A percentile compares a stretch with the other conserved stretches of the same genome.
Evolutionary conservation across 441 rosid genomes (phyloP).

Genomic region (Populus trichocarpa): DNA sequence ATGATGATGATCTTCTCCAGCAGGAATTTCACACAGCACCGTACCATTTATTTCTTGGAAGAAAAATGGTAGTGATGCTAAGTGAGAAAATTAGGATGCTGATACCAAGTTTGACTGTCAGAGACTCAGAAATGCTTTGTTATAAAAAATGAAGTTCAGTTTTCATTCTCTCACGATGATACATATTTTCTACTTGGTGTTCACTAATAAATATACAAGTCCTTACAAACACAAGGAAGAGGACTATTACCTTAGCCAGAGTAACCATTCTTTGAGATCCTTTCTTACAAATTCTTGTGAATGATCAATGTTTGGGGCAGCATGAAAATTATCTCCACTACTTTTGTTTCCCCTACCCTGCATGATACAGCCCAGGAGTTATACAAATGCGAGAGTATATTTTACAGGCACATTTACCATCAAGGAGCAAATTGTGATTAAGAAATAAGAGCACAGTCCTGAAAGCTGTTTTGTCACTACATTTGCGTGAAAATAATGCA

Average conservation of each 20-base stretch:
- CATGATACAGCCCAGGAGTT: slow-evolving; percentile 19
- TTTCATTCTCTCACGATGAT: background rate
- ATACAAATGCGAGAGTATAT: slow-evolving; percentile 1
- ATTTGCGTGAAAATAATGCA: background rate
- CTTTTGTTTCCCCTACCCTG: slow-evolving; percentile 99
- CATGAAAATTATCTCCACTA: slow-evolving; percentile 97
- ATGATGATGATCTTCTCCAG: background rate
- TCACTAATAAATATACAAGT: slow-evolving; percentile 2
- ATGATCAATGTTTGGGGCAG: slow-evolving; percentile 98
- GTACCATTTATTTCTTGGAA: background rate
- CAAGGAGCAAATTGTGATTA: background rate
- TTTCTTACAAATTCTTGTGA: slow-evolving; percentile 95
- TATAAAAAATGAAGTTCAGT: background rate
- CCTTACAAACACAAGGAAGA: background rate
- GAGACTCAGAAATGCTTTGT: background rate
- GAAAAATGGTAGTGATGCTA: background rate
- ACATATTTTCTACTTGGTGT: background rate
- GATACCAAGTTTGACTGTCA: background rate
- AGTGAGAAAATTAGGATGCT: background rate
- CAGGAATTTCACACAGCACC: background rate
- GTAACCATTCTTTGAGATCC: slow-evolving; percentile 90
- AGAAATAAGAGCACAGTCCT: slow-evolving; percentile 1
- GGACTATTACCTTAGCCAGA: slow-evolving; percentile 75
- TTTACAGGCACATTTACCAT: background rate
- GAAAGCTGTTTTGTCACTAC: background rate